Conservation (phyloP, 2,329 filamentous ascomycete genomes). For the Colletotrichum lupini region DNA sequence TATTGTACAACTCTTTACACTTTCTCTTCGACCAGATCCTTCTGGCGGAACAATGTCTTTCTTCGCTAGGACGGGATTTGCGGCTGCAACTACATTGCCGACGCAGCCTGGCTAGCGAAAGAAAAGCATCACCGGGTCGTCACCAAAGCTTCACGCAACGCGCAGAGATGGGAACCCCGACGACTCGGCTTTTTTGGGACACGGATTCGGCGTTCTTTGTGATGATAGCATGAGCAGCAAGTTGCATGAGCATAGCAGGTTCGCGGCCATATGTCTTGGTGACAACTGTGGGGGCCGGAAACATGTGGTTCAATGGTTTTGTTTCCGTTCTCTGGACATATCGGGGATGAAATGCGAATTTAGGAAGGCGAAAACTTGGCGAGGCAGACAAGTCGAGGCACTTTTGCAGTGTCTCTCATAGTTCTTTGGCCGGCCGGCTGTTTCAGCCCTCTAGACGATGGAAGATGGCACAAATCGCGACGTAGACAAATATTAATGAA, state of each 20-base stretch:
- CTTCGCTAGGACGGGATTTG: background rate
- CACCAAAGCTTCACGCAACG: background rate
- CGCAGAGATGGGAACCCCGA: background rate
- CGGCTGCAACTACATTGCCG: background rate
- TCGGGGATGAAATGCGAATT: slow-evolving; percentile 32
- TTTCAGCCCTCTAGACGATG: slow-evolving; percentile 32
- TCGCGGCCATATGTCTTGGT: slow-evolving; percentile 24
- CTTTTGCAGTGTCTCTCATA: slow-evolving; percentile 28
- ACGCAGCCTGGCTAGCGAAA: background rate
- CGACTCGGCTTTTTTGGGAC: slow-evolving; percentile 18
- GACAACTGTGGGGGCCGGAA: slow-evolving; percentile 29
- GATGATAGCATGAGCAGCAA: slow-evolving; percentile 52
- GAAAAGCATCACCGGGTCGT: slow-evolving; percentile 23
- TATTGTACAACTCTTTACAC: slow-evolving; percentile 48
- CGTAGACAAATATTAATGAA: slow-evolving; percentile 54
- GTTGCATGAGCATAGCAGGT: slow-evolving; percentile 43
- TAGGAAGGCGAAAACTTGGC: slow-evolving; percentile 24
- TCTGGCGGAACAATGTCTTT: slow-evolving; percentile 22
- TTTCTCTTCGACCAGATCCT: slow-evolving; percentile 21
- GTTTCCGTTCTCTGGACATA: slow-evolving; percentile 37
- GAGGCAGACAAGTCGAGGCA: slow-evolving; percentile 31
- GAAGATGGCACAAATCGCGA: slow-evolving; percentile 38
- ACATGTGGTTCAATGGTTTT: slow-evolving; percentile 22
- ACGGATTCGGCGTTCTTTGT: slow-evolving; percentile 43
- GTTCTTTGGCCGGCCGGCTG: slow-evolving; percentile 30